These are phyloP conservation scores for Colletotrichum falcatum DNA, from an alignment of 2,329 filamentous ascomycete species.

Conservation along the genomic window DNA sequence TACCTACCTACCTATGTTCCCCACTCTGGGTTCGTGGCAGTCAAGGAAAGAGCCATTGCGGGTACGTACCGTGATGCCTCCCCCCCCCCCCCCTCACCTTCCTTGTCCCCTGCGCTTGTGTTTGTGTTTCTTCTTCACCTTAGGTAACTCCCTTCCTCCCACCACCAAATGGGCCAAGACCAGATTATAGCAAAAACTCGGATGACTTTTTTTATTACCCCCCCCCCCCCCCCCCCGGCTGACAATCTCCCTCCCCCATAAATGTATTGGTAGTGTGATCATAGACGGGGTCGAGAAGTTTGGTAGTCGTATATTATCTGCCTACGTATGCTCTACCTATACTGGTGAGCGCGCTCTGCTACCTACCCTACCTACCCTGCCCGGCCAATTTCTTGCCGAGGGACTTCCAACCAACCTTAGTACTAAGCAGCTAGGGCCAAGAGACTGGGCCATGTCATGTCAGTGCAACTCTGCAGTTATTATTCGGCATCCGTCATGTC, in stretches of 20 bases:
- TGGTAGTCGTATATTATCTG: too few species aligned
- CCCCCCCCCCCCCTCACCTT: background rate
- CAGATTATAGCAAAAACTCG: too few species aligned
- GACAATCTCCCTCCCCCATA: too few species aligned
- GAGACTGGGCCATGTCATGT: constrained; percentile 10
- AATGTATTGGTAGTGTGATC: too few species aligned
- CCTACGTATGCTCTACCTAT: too few species aligned
- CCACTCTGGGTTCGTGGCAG: constrained; percentile 18
- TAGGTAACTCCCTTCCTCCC: background rate
- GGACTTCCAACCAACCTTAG: background rate
- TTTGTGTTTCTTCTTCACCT: background rate
- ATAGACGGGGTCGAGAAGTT: background rate
- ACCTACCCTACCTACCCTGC: too few species aligned
- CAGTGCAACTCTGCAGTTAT: background rate
- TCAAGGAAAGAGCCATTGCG: constrained; percentile 1
- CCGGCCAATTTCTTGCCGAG: background rate
- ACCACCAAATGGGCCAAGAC: background rate
- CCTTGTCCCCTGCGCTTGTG: background rate
- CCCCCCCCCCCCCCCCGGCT: too few species aligned
- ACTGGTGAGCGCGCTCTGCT: too few species aligned
- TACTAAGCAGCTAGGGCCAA: background rate
- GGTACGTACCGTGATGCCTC: constrained; percentile 18
- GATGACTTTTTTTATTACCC: too few species aligned
- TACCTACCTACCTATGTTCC: background rate
- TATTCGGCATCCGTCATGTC: constrained; percentile 14